Evolutionary conservation across 768 basidiomycete species (phyloP).

Genomic region (Macrolepiota albuminosa): DNA sequence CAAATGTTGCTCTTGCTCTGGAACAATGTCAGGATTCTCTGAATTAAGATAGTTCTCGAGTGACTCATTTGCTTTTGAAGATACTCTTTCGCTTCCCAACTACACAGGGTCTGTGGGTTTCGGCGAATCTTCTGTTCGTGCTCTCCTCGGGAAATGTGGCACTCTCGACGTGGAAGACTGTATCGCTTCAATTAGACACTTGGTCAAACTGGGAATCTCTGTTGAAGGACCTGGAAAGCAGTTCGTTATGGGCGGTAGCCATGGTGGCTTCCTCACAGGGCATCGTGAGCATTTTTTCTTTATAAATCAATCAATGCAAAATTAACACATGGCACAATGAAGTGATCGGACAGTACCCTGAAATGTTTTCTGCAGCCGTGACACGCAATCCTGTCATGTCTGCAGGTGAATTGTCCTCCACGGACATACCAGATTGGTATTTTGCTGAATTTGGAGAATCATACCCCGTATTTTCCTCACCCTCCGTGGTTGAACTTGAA

Average conservation of each 20-base stretch:
- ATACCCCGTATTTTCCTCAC: conserved; percentile 33
- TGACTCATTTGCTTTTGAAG: conserved; percentile 24
- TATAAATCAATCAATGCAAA: no score
- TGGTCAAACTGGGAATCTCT: conserved; percentile 47
- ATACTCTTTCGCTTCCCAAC: conserved; percentile 56
- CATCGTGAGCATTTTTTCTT: conserved; percentile 40
- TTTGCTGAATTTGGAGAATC: conserved; percentile 41
- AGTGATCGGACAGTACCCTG: conserved; percentile 65
- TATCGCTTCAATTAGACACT: conserved; percentile 46
- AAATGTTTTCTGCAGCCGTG: conserved; percentile 56
- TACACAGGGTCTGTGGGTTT: conserved; percentile 68
- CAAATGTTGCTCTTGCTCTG: conserved; percentile 39
- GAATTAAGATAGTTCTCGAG: not conserved
- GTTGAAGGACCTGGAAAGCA: conserved; percentile 44
- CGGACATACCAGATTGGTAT: conserved; percentile 73
- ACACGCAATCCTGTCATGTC: conserved; percentile 70
- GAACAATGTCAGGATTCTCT: conserved; percentile 51
- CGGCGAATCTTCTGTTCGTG: conserved; percentile 55
- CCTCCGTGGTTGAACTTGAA: conserved; percentile 12
- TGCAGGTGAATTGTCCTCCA: conserved; percentile 45
- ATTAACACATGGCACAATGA: not conserved
- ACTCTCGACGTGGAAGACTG: conserved; percentile 63
- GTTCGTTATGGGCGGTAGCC: conserved; percentile 61
- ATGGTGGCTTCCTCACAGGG: conserved; percentile 61
- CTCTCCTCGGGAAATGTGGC: conserved; percentile 56